These are phyloP conservation scores for Silybum marianum DNA, from an alignment of 129 eudicot genomes.

Conservation along the genomic window DNA sequence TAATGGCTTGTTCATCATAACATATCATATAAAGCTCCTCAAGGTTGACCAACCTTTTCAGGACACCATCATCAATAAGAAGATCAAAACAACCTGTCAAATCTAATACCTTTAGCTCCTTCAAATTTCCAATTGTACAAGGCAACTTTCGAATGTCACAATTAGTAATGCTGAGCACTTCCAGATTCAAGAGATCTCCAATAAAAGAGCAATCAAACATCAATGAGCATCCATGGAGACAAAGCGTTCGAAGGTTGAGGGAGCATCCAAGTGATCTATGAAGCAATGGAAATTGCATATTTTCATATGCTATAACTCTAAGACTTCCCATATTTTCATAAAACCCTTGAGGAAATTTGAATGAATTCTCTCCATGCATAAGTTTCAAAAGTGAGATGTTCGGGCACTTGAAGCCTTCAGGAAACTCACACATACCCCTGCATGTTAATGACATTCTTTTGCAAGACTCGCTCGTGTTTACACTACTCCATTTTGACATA, in stretches of 20 bases:
- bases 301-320: not conserved
- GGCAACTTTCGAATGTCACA: not conserved
- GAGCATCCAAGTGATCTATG: not conserved
- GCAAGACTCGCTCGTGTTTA: too few species aligned
- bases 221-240: not conserved
- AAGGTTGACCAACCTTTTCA: not conserved
- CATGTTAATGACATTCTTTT: too few species aligned
- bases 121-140: not conserved
- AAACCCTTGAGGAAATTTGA: not conserved
- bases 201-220: not conserved
- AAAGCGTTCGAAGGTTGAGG: not conserved
- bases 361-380: not conserved
- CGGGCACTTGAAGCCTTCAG: not conserved
- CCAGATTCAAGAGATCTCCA: not conserved
- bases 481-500: too few species aligned
- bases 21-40: constrained; percentile 11
- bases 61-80: not conserved
- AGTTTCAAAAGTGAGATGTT: not conserved
- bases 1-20: not conserved
- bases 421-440: not conserved
- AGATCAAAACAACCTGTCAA: not conserved
- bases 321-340: not conserved
- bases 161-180: not conserved
- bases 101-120: not conserved
- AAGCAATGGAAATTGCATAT: not conserved